Base-by-base conservation (phyloP, 805 yeast species). In the Yarrowia yakushimensis region DNA sequence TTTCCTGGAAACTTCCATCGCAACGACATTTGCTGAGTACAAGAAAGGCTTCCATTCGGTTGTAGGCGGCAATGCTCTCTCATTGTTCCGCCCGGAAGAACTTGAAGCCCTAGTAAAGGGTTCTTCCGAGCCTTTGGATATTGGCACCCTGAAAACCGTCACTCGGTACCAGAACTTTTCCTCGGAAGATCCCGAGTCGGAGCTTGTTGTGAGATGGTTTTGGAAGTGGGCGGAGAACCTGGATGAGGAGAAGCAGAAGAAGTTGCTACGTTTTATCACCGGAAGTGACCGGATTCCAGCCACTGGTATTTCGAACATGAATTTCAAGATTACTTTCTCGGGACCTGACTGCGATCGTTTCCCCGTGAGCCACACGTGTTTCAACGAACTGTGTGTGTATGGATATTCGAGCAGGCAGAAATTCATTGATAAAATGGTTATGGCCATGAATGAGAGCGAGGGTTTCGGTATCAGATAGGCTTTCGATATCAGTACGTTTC, bases 251-350 rank as follows among this genome's bases (percentile, higher is more conserved):
- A 77, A 80, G 30, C 96, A 88, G 67, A 83, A 84, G 66, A 82
- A 81, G 67, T 76, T 93, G 45, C 74, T 93, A 37, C 77, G 80
- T 18, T 93, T 93, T 72, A 85, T 92, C 2, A 92, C 97, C 0
- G 97, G 98, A 0, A 86, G 96, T 1, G 97, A 90, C 69, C 77
- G 97, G 46, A 79, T 94, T 8, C 98, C 99, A 0, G 96, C 97
- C 0, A 89, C 97, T 0, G 99, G 99, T 0, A 79, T 90, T 28
- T 85, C 88, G 30, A 86, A 87, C 59, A 75, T 93, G 76, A 78
- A 79, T 45, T 86, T 94, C 69, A 85, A 85, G 65, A 82, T 93
- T n/a, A 82, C 86, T 15, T 81, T 81, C 62, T 62, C 82, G 13
- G 81, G 81, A 0, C 72, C 68, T 1, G 81, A 79, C 65, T 71